Percentiles rank a stretch among this genome's conserved stretches.
Evolutionary conservation across 164 flowering plant species (phyloP).

Genomic region (Kalanchoe fedtschenkoi): DNA sequence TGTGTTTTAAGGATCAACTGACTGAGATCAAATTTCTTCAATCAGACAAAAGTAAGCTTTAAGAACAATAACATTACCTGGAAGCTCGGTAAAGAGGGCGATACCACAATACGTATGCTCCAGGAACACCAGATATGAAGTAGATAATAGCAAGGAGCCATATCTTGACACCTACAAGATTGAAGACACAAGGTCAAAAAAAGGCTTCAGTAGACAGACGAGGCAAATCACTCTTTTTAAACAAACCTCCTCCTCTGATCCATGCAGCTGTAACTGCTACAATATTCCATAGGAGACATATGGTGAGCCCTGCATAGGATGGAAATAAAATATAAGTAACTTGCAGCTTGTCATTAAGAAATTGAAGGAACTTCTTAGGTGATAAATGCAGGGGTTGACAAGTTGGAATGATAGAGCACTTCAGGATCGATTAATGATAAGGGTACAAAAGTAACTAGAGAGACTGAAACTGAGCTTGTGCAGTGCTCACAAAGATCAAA

Average conservation of each 20-base stretch:
- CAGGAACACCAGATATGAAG: slow-evolving; percentile 91
- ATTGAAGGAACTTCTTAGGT: no score
- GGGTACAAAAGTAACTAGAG: slow-evolving; percentile 2
- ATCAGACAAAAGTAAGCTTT: not conserved
- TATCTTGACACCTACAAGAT: slow-evolving; percentile 54
- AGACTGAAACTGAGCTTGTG: not conserved
- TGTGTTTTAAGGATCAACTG: not conserved
- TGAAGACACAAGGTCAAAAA: not conserved
- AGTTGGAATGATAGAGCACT: no score
- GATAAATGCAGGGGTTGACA: not conserved
- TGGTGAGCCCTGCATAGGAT: slow-evolving; percentile 32
- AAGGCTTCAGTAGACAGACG: not conserved
- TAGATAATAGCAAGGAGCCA: slow-evolving; percentile 96
- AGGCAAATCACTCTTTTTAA: not conserved
- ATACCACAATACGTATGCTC: slow-evolving; percentile 90
- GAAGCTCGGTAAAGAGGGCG: slow-evolving; percentile 95
- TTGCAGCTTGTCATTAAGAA: not conserved
- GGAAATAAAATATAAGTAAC: not conserved
- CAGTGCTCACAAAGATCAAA: not conserved
- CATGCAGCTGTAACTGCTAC: slow-evolving; percentile 82
- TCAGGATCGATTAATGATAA: no score
- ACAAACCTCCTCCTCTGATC: slow-evolving; percentile 82
- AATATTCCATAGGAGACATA: slow-evolving; percentile 79
- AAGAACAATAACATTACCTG: slow-evolving; percentile 37
- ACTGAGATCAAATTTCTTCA: no score